Evolutionary conservation across 2,329 filamentous ascomycete species (phyloP), one percentile per base, ranked within the genome.

Genomic region (Sphaerulina populicola): DNA sequence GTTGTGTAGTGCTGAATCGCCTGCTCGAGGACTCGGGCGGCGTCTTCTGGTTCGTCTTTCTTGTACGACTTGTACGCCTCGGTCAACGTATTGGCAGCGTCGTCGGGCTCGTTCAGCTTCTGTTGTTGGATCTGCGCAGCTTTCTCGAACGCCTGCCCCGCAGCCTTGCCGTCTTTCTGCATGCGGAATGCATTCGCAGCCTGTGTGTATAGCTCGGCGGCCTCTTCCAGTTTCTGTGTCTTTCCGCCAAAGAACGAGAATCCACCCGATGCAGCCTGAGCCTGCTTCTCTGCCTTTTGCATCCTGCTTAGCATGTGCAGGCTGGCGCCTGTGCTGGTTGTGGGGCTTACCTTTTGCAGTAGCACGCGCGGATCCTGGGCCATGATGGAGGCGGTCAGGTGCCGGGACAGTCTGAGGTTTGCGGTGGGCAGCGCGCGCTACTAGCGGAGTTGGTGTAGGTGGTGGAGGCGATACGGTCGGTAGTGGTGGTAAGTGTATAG

Each of bases 11-110:
- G 86, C 52, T 82, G 76, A 66, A 97, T 88, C 37, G 89, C 86
- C 58, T 82, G 74, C 58, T 88, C 81, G 50, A 96, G 74, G 64
- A 87, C 89, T 55, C 87, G 77, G 39, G 85, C 87, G 12, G 90
- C 91, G 63, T 91, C 85, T 66, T 88, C 77, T 15, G 89, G 89
- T 63, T 87, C 82, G 47, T 86, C 82, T 71, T 89, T 94, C 63
- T 85, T 80, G 74, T 96, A 97, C 54, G 88, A 85, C 75, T 97
- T 96, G 79, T 90, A 97, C 47, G 93, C 93, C 69, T 97, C 90
- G 64, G 85, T 81, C 55, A 89, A 75, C 43, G 85, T 85, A 71
- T 94, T 94, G 57, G 91, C 90, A 43, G 89, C 88, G 67, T 97
- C 93, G 67, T 94, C 88, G 38, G 86, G 87, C 66, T 97, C 90